Conservation (phyloP, 1,284 basidiomycete genomes). For the Naganishia liquefaciens region DNA sequence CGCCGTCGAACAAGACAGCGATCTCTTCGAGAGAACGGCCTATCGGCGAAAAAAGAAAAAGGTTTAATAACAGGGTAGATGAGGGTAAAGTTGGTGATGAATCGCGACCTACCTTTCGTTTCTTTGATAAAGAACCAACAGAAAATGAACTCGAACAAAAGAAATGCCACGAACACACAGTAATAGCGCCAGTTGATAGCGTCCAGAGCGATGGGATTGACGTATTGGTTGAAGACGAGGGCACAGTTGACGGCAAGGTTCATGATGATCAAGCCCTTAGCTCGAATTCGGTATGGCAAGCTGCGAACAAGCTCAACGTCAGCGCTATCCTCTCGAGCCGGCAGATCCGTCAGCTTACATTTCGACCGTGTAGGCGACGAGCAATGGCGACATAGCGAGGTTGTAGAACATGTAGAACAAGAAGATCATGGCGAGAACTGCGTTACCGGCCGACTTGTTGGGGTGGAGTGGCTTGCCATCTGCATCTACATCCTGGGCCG, state of each 20-base stretch:
- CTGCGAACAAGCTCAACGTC: slow-evolving; percentile 49
- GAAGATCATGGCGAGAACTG: slow-evolving; percentile 75
- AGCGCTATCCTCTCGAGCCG: neutral
- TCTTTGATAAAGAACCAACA: slow-evolving; percentile 45
- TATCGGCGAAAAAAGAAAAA: slow-evolving; percentile 33
- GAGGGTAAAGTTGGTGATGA: no score
- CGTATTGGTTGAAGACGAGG: slow-evolving; percentile 41
- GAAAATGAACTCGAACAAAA: slow-evolving; percentile 52
- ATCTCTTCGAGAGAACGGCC: slow-evolving; percentile 50
- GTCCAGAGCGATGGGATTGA: slow-evolving; percentile 25
- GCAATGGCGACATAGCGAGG: slow-evolving; percentile 60
- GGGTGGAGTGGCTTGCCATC: slow-evolving; percentile 24
- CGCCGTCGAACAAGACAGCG: slow-evolving; percentile 39
- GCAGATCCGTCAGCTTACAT: slow-evolving; percentile 15
- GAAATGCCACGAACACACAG: slow-evolving; percentile 40
- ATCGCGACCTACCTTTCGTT: slow-evolving; percentile 40
- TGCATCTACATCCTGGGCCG: slow-evolving; percentile 47
- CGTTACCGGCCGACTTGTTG: slow-evolving; percentile 51
- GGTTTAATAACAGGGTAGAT: no score
- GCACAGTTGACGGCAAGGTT: slow-evolving; percentile 47
- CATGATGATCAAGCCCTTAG: slow-evolving; percentile 70
- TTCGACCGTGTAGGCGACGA: slow-evolving; percentile 72
- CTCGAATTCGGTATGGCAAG: slow-evolving; percentile 68
- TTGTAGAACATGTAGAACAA: slow-evolving; percentile 57
- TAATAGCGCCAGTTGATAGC: slow-evolving; percentile 45